phyloP scores from a whole-genome alignment of 2,329 filamentous ascomycete genomes.

The Didymosphaeria variabile region DNA sequence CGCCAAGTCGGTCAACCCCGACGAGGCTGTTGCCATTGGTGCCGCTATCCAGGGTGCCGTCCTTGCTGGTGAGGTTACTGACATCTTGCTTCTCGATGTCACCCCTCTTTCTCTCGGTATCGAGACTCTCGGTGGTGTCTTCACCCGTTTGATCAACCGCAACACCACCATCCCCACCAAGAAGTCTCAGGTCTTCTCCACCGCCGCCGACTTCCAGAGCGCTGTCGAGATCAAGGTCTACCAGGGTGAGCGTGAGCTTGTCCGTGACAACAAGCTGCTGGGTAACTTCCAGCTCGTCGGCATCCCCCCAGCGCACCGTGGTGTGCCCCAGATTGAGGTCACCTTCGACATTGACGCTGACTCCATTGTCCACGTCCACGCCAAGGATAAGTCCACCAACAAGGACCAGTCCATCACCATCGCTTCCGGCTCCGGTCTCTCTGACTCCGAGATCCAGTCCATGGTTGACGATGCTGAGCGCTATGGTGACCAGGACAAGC shows the following conservation, averaged over 20 bases:
- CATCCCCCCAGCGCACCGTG: conserved; percentile 94
- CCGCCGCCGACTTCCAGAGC: conserved; percentile 96
- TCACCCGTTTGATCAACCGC: conserved; percentile 97
- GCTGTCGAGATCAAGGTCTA: conserved; percentile 99
- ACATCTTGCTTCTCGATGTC: conserved; percentile 93
- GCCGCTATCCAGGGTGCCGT: conserved; percentile 97
- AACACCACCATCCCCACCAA: conserved; percentile 99
- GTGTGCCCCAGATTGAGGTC: conserved; percentile 95
- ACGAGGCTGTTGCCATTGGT: conserved; percentile 97
- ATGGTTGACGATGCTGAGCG: conserved; percentile 99
- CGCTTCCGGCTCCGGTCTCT: conserved; percentile 95
- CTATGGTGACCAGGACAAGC: conserved; percentile 93
- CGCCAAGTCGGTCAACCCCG: conserved; percentile 97
- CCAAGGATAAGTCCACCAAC: conserved; percentile 99
- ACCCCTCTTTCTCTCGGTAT: conserved; percentile 97
- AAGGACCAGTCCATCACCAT: conserved; percentile 99
- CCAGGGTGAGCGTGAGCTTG: conserved; percentile 99
- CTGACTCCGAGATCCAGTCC: conserved; percentile 90
- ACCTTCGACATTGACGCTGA: conserved; percentile 99
- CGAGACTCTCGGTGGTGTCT: conserved; percentile 96
- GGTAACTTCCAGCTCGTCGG: conserved; percentile 99
- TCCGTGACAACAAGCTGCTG: conserved; percentile 97
- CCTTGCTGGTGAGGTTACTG: conserved; percentile 94
- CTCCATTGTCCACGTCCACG: conserved; percentile 96
- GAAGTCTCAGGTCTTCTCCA: conserved; percentile 99